Conservation (phyloP, 345 rosid genomes). For the Firmiana major region DNA sequence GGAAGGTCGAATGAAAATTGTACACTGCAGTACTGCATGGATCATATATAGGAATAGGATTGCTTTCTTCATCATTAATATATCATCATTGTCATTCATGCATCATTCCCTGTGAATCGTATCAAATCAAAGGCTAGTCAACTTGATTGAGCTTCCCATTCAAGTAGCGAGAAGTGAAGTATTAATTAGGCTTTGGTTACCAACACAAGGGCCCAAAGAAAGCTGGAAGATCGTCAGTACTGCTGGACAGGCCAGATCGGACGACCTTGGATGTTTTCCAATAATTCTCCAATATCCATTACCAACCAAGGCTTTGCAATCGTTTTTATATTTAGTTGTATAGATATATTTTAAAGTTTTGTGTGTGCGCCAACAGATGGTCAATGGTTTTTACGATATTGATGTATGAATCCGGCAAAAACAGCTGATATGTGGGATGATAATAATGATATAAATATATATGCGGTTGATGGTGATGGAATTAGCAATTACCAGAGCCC, state of each 20-base stretch:
- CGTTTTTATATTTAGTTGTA: background rate
- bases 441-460: too few relatives aligned
- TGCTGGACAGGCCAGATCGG: conserved; percentile 21
- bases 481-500: background rate
- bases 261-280: background rate
- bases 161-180: background rate
- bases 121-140: background rate
- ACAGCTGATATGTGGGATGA: background rate
- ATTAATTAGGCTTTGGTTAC: background rate
- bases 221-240: conserved; percentile 27
- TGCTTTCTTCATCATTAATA: background rate
- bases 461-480: conserved; percentile 15
- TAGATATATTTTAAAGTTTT: background rate
- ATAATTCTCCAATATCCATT: conserved; percentile 16
- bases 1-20: conserved; percentile 33
- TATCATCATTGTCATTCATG: background rate
- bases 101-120: background rate
- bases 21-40: background rate
- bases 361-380: background rate
- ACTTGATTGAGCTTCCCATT: background rate
- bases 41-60: background rate
- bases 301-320: conserved; percentile 3
- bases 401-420: conserved; percentile 7
- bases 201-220: conserved; percentile 24
- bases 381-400: background rate